Percentiles rank a stretch among this genome's conserved stretches.
phyloP scores from a whole-genome alignment of 495 filamentous ascomycete genomes.

The Talaromyces proteolyticus region DNA sequence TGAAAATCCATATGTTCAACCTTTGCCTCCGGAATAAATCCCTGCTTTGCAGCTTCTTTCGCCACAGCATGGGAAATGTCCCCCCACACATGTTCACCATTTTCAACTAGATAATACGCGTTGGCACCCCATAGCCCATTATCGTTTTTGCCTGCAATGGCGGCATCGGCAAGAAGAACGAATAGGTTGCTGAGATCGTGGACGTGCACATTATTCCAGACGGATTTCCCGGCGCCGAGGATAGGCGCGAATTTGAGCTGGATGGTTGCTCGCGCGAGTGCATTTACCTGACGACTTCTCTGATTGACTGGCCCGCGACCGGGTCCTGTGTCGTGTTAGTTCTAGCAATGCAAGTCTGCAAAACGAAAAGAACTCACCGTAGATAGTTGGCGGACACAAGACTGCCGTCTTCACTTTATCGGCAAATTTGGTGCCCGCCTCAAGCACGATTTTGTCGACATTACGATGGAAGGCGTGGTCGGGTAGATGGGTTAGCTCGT shows the following conservation, averaged over 20 bases:
- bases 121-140: conserved; percentile 66
- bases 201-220: conserved; percentile 73
- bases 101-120: conserved; percentile 72
- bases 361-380: conserved; percentile 44
- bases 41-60: conserved; percentile 54
- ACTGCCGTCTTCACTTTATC: conserved; percentile 60
- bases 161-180: conserved; percentile 60
- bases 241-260: conserved; percentile 57
- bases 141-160: conserved; percentile 42
- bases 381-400: conserved; percentile 74
- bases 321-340: too few relatives aligned
- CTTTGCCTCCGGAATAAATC: conserved; percentile 52
- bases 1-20: conserved; percentile 31
- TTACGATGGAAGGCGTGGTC: conserved; percentile 51
- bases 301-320: conserved; percentile 68
- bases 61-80: conserved; percentile 58
- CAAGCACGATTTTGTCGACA: conserved; percentile 56
- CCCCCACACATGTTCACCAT: conserved; percentile 66
- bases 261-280: conserved; percentile 49
- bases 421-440: conserved; percentile 26
- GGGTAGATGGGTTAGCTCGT: conserved; percentile 51
- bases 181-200: conserved; percentile 65
- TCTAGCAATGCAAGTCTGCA: too few relatives aligned
- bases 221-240: conserved; percentile 55
- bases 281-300: conserved; percentile 59